These are phyloP conservation scores for Fusarium xylarioides DNA, from an alignment of 2,329 filamentous ascomycete genomes.

Conservation along the genomic window DNA sequence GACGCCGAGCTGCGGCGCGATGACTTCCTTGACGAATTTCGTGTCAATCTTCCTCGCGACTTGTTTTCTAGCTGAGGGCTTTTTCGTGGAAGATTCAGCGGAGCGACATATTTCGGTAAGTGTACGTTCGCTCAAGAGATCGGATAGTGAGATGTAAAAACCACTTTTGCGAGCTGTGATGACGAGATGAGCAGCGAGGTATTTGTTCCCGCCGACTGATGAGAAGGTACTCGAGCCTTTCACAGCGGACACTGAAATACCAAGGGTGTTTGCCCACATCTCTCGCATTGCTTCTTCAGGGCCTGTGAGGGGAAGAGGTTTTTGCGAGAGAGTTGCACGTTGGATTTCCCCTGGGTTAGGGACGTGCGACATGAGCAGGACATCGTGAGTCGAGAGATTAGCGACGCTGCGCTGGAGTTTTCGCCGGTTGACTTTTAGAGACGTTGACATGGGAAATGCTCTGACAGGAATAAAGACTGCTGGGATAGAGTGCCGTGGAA, in stretches of 20 bases:
- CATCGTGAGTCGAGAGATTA: conserved; percentile 53
- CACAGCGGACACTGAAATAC: conserved; percentile 52
- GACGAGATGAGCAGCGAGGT: conserved; percentile 56
- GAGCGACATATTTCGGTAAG: conserved; percentile 58
- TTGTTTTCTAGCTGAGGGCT: not conserved
- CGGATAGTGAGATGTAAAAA: conserved; percentile 52
- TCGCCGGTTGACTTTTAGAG: conserved; percentile 60
- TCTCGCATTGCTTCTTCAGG: conserved; percentile 58
- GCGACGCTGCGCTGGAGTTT: conserved; percentile 57
- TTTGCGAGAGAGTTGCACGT: conserved; percentile 44
- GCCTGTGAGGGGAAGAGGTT: conserved; percentile 58
- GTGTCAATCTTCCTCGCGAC: conserved; percentile 38
- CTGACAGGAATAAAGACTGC: conserved; percentile 59
- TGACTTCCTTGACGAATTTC: conserved; percentile 51
- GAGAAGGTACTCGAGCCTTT: conserved; percentile 56
- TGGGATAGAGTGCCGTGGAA: conserved; percentile 56
- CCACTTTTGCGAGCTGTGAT: conserved; percentile 55
- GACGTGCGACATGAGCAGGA: conserved; percentile 53
- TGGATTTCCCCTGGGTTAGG: conserved; percentile 50
- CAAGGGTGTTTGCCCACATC: conserved; percentile 58
- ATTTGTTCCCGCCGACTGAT: conserved; percentile 56
- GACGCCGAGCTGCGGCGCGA: conserved; percentile 55
- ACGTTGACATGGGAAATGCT: conserved; percentile 58
- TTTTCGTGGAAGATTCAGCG: conserved; percentile 31
- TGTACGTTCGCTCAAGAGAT: conserved; percentile 53